Evolutionary conservation across 345 rosid species (phyloP).

Genomic region (Hypericum perforatum): DNA sequence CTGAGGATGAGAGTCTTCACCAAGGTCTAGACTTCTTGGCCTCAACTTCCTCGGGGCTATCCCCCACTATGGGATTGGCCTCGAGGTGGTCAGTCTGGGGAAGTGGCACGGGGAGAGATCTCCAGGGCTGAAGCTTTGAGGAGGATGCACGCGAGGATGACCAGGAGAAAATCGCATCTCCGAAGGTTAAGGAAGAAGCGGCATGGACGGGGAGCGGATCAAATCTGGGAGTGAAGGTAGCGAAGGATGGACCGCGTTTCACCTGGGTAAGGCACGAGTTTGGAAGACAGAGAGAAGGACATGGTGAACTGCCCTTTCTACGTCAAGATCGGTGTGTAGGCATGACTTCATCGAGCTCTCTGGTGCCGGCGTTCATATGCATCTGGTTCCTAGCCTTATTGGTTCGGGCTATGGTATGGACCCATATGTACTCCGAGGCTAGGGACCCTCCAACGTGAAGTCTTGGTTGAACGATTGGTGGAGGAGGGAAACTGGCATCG

Average conservation of each 20-base stretch:
- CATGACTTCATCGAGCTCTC: too few species aligned
- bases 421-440: too few species aligned
- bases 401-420: too few species aligned
- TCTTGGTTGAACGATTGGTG: too few species aligned
- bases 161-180: constrained; percentile 43
- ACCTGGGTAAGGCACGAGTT: constrained; percentile 16
- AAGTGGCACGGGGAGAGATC: constrained; percentile 21
- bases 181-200: constrained; percentile 22
- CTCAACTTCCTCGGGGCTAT: constrained; percentile 32
- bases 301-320: too few species aligned
- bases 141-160: constrained; percentile 48
- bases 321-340: too few species aligned
- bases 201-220: constrained; percentile 25
- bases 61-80: constrained; percentile 45
- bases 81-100: constrained; percentile 21
- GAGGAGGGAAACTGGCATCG: too few species aligned
- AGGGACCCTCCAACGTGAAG: too few species aligned
- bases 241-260: neutral
- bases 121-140: constrained; percentile 48
- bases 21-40: constrained; percentile 34
- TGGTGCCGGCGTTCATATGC: too few species aligned
- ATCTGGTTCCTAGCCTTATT: too few species aligned
- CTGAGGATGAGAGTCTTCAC: constrained; percentile 54
- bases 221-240: constrained; percentile 9
- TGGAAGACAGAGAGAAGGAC: constrained; percentile 22